Evolutionary conservation across 148 eudicot genomes (phyloP).

Genomic region (Tetragonia tetragonoides): DNA sequence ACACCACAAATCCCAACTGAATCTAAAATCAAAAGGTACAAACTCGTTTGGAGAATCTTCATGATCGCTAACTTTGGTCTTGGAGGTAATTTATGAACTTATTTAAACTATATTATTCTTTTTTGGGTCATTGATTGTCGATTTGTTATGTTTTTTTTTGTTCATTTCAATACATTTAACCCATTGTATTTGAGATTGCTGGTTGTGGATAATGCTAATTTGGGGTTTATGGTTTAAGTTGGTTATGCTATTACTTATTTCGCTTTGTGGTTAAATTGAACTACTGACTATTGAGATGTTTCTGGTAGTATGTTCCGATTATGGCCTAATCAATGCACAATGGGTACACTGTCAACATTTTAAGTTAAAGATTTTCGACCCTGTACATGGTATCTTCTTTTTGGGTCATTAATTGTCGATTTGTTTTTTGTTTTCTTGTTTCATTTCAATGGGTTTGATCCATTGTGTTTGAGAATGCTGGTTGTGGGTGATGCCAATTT

Average conservation of each 20-base stretch:
- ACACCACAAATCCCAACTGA: conserved; percentile 8
- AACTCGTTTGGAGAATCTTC: conserved; percentile 50
- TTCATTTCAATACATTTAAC: background rate
- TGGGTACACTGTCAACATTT: background rate
- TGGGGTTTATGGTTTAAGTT: conserved; percentile 4
- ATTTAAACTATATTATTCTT: background rate
- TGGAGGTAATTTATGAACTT: conserved; percentile 35
- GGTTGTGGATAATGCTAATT: background rate
- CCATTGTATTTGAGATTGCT: background rate
- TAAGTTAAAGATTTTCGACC: background rate
- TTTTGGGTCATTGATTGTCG: background rate
- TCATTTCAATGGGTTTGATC: background rate
- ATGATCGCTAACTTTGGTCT: conserved; percentile 59
- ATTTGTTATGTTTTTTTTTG: background rate
- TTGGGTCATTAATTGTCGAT: background rate
- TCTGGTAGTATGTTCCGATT: background rate
- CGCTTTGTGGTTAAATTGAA: background rate
- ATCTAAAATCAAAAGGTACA: conserved; percentile 30
- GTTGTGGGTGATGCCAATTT: background rate
- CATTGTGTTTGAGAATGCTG: background rate
- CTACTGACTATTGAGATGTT: background rate
- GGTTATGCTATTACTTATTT: background rate
- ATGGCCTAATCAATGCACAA: background rate
- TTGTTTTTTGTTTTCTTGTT: background rate
- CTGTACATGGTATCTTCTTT: background rate